phyloP scores from a whole-genome alignment of 225 moss, liverwort and hornwort genomes.

The Bryum argenteum region DNA sequence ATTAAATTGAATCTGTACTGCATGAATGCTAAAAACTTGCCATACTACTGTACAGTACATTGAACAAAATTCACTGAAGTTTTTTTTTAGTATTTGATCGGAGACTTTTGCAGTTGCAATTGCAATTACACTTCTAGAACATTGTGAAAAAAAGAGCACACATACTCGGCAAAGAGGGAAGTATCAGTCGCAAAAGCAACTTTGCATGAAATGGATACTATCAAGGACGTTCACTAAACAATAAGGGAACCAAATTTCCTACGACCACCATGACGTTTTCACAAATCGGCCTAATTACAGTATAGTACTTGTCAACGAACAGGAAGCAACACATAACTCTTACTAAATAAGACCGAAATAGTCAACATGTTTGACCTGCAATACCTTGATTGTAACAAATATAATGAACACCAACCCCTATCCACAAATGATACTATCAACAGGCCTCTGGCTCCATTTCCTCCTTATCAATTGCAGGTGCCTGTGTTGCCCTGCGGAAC shows the following conservation, averaged over 20 bases:
- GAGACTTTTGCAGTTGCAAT: no score
- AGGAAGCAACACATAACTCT: background rate
- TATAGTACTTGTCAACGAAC: background rate
- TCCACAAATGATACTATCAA: constrained; percentile 12
- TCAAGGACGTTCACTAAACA: background rate
- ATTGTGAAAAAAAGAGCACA: no score
- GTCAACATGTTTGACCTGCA: background rate
- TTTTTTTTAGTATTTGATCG: no score
- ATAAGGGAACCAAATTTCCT: background rate
- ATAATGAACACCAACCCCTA: constrained; percentile 1
- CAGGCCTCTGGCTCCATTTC: constrained; percentile 31
- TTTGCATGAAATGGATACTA: background rate
- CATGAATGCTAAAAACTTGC: no score
- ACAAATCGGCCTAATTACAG: constrained; percentile 7
- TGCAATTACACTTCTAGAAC: no score
- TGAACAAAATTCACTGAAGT: no score
- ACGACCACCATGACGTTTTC: background rate
- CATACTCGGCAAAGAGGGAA: no score
- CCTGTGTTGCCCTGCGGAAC: constrained; percentile 77
- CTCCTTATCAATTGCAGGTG: constrained; percentile 35
- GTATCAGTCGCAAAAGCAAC: no score
- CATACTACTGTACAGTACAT: no score
- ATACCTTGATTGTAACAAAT: background rate
- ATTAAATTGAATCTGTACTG: no score
- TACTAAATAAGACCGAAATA: background rate